Evolutionary conservation across 202 grass and related monocot species (phyloP).

Genomic region (Dendrocalamus latiflorus): DNA sequence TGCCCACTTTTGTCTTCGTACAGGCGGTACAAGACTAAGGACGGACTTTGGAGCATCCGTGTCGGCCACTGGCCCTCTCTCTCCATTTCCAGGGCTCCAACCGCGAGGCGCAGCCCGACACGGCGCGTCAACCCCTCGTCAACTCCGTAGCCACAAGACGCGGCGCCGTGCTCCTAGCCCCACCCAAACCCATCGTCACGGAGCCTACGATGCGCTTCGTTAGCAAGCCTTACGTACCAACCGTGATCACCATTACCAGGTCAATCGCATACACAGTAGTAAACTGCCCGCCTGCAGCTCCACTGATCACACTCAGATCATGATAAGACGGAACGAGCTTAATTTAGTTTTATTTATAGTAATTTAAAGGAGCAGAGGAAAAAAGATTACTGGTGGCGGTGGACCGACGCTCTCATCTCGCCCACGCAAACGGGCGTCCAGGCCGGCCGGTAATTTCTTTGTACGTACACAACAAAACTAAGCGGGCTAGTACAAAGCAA

Average conservation of each 20-base stretch:
- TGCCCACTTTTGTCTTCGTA: too few species aligned
- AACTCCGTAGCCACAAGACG: too few species aligned
- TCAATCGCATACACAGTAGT: neutral
- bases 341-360: neutral
- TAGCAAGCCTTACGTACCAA: neutral
- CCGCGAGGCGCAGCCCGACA: too few species aligned
- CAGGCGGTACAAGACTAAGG: too few species aligned
- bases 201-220: neutral
- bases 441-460: slow-evolving; percentile 30
- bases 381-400: neutral
- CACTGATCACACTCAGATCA: neutral
- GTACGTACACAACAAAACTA: slow-evolving; percentile 44
- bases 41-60: too few species aligned
- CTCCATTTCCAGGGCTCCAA: too few species aligned
- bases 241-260: neutral
- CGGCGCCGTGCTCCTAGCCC: too few species aligned
- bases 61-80: too few species aligned
- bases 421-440: slow-evolving; percentile 41
- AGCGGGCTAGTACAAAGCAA: neutral
- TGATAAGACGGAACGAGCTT: neutral
- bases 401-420: slow-evolving; percentile 53
- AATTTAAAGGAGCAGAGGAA: neutral
- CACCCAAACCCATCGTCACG: too few species aligned
- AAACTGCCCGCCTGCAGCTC: neutral
- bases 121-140: too few species aligned